phyloP scores from a whole-genome alignment of 768 basidiomycete species.

The Leccinum disarticulatum region DNA sequence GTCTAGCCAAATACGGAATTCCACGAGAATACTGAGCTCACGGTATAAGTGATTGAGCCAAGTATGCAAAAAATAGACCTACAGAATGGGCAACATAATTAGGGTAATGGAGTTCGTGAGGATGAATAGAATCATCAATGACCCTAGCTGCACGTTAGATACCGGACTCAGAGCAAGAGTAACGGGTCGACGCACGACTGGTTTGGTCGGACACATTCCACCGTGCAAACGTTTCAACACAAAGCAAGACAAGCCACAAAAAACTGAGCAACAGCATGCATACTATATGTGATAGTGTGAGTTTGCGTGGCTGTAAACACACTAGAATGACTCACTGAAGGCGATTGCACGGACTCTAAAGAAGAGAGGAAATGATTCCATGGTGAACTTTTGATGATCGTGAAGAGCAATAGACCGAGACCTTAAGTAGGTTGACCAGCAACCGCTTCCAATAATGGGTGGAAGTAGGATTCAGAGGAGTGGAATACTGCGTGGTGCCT shows the following conservation, averaged over 20 bases:
- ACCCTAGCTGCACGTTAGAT: constrained; percentile 14
- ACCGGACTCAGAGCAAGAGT: background rate
- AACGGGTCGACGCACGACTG: constrained; percentile 42
- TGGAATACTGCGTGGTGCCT: constrained; percentile 1
- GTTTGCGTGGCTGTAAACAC: background rate
- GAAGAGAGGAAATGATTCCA: constrained; percentile 34
- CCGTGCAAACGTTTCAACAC: constrained; percentile 43
- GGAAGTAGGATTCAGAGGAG: background rate
- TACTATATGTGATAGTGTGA: constrained; percentile 30
- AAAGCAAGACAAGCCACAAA: constrained; percentile 49
- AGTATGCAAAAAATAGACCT: constrained; percentile 17
- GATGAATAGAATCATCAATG: constrained; percentile 47
- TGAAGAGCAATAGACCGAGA: constrained; percentile 13
- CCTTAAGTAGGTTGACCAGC: constrained; percentile 14
- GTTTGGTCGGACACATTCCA: constrained; percentile 46
- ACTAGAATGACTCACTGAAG: constrained; percentile 26
- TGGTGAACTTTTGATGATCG: constrained; percentile 3
- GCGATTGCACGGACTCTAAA: constrained; percentile 30
- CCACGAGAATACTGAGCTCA: constrained; percentile 40
- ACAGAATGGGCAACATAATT: constrained; percentile 45
- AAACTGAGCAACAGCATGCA: constrained; percentile 45
- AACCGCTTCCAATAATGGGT: constrained; percentile 20
- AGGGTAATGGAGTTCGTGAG: constrained; percentile 40
- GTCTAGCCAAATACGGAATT: constrained; percentile 56
- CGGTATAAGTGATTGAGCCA: background rate